Evolutionary conservation across 352 stramenopile genomes (phyloP).

Genomic region (Pythium phragmitis): DNA sequence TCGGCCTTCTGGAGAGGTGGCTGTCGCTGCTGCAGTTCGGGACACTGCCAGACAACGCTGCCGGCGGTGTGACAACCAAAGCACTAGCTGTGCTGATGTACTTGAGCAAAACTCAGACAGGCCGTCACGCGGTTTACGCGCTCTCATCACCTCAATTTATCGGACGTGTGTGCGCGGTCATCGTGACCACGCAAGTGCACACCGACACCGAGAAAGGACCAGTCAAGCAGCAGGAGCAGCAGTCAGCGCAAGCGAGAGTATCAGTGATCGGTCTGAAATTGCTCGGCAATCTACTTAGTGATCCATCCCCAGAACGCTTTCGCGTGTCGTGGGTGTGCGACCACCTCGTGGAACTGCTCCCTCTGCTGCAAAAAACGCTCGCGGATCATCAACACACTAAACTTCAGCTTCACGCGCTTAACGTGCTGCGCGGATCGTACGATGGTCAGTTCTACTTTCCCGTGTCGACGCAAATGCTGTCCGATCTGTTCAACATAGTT

Average conservation of each 20-base stretch:
- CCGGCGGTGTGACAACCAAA: slow-evolving; percentile 17
- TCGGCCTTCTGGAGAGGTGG: slow-evolving; percentile 35
- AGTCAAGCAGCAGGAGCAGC: not conserved
- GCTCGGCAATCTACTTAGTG: slow-evolving; percentile 45
- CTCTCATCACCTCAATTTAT: slow-evolving; percentile 25
- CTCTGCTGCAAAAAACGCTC: slow-evolving; percentile 32
- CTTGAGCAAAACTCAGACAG: slow-evolving; percentile 29
- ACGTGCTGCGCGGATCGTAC: slow-evolving; percentile 43
- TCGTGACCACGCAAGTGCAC: slow-evolving; percentile 4
- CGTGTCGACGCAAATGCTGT: slow-evolving; percentile 49
- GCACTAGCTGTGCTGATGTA: slow-evolving; percentile 32
- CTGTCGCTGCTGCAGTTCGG: slow-evolving; percentile 5
- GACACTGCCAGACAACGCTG: not conserved
- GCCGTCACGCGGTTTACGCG: slow-evolving; percentile 28
- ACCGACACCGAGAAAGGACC: not conserved
- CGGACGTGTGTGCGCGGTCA: slow-evolving; percentile 23
- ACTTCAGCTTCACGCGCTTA: slow-evolving; percentile 42
- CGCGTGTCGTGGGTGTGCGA: slow-evolving; percentile 31
- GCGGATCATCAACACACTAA: slow-evolving; percentile 44
- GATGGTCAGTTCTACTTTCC: slow-evolving; percentile 39
- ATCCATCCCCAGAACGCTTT: slow-evolving; percentile 27
- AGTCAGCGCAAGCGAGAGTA: not conserved
- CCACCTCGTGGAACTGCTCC: slow-evolving; percentile 29
- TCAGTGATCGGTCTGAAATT: slow-evolving; percentile 39
- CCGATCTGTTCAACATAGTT: slow-evolving; percentile 61